phyloP scores from a whole-genome alignment of 1,139 yeast genomes.

The Geotrichum restrictum region DNA sequence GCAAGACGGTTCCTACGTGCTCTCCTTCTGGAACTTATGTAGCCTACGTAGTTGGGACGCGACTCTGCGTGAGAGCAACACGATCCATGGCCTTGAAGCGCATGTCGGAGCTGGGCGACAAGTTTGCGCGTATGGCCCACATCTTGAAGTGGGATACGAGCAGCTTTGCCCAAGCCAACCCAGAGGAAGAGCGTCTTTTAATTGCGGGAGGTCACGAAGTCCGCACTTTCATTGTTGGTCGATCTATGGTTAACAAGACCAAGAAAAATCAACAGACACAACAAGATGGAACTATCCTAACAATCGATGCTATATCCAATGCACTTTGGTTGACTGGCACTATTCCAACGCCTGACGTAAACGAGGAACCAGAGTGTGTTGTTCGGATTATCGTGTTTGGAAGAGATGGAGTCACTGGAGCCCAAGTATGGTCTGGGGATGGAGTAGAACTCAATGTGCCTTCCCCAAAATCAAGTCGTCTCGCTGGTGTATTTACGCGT shows the following conservation, averaged over 20 bases:
- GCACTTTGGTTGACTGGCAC: constrained; percentile 14
- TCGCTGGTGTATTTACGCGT: not conserved
- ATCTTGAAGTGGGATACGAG: constrained; percentile 10
- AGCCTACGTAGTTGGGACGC: constrained; percentile 10
- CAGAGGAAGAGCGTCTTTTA: constrained; percentile 11
- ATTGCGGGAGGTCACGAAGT: constrained; percentile 10
- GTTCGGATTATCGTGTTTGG: constrained; percentile 15
- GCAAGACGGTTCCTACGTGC: constrained; percentile 7
- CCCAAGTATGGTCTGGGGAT: constrained; percentile 15
- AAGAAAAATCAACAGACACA: not conserved
- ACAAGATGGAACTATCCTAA: constrained; percentile 11
- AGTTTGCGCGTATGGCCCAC: constrained; percentile 4
- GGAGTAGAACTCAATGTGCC: constrained; percentile 12
- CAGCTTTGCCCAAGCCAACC: not conserved
- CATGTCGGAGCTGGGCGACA: constrained; percentile 12
- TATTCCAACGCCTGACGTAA: constrained; percentile 1
- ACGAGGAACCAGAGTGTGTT: constrained; percentile 6
- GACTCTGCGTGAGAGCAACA: constrained; percentile 11
- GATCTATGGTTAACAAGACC: not conserved
- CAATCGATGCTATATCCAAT: constrained; percentile 9
- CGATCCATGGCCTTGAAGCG: constrained; percentile 13
- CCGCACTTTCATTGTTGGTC: constrained; percentile 2
- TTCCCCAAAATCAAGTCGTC: constrained; percentile 5
- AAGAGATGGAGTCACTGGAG: constrained; percentile 9
- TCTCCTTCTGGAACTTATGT: constrained; percentile 12